These are phyloP conservation scores for Moniliophthora roreri DNA, from an alignment of 1,284 basidiomycete species.

Conservation along the genomic window DNA sequence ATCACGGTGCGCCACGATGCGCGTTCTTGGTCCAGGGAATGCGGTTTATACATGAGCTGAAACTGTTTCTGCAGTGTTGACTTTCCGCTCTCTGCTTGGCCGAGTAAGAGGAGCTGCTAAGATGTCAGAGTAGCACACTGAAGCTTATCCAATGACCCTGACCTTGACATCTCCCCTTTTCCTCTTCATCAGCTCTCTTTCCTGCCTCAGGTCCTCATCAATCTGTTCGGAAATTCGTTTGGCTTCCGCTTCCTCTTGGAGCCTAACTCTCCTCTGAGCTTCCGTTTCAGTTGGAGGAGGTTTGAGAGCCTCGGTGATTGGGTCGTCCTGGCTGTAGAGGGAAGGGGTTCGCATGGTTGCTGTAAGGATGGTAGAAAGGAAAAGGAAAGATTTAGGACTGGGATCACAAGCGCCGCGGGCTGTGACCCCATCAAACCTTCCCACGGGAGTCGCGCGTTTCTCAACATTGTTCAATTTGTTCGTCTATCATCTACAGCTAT, in stretches of 20 bases:
- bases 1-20: conserved; percentile 81
- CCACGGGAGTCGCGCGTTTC: neutral
- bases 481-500: conserved; percentile 3
- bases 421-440: conserved; percentile 1
- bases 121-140: neutral
- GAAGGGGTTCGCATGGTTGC: conserved; percentile 58
- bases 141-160: neutral
- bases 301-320: conserved; percentile 64
- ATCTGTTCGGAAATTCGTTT: conserved; percentile 74
- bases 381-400: conserved; percentile 24
- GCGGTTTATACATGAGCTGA: conserved; percentile 81
- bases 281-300: conserved; percentile 70
- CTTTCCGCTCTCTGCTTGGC: conserved; percentile 83
- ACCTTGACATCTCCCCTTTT: conserved; percentile 77
- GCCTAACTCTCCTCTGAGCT: conserved; percentile 54
- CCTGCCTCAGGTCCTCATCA: conserved; percentile 72
- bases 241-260: conserved; percentile 68
- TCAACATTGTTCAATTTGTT: neutral
- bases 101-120: conserved; percentile 67
- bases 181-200: conserved; percentile 62
- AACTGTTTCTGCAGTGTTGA: conserved; percentile 84
- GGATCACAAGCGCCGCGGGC: conserved; percentile 16
- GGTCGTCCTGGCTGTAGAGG: conserved; percentile 71
- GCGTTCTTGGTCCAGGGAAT: conserved; percentile 73
- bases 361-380: conserved; percentile 29